Evolutionary conservation across 78 protist species (phyloP), one percentile per base, ranked within the genome.

Genomic region (Diacronema lutheri): DNA sequence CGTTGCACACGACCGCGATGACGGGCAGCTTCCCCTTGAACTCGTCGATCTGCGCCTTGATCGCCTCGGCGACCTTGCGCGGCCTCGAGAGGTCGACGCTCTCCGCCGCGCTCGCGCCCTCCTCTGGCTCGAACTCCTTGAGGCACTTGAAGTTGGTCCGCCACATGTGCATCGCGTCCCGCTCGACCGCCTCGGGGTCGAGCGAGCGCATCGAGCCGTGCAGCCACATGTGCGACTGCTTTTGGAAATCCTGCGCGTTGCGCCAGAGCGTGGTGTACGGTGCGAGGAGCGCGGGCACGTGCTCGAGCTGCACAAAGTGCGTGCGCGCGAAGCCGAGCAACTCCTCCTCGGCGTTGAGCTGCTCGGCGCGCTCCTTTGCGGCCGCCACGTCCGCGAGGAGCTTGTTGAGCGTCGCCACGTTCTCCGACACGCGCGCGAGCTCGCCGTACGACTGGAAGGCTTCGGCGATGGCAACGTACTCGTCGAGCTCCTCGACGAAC

Each of bases 11-110:
- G 29, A 65, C 73, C 4, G 1, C 1, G 64, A 93, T 20, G 31
- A 93, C 38, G 25, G 93, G 93, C 83, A 93, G 61, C 78, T 88
- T 56, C 20, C 0, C 56, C 37, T 33, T 9, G 29, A 92, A 82
- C 31, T 88, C 90, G 33, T 29, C 85, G 29, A 81, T 60, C 35
- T n/a, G 78, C 58, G 55, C 29, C 41, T 65, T 68, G 71, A 83
- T 26, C 31, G 77, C n/a, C 29, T 60, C 60, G 4, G 72, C 56
- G 78, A 71, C 69, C 5, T 58, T 56, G 16, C 65, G 57, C 26
- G 40, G 74, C 64, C 44, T 29, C 6, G 33, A 55, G 65, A 77
- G 50, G 50, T 44, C 50, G 16, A 44, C 50, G 16, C 3, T 7
- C 16, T 44, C 50, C 50, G 50, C 50, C 16, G 16, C 50, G 50